phyloP scores from a whole-genome alignment of 2,329 filamentous ascomycete species.

The Xylariaceae sp. region DNA sequence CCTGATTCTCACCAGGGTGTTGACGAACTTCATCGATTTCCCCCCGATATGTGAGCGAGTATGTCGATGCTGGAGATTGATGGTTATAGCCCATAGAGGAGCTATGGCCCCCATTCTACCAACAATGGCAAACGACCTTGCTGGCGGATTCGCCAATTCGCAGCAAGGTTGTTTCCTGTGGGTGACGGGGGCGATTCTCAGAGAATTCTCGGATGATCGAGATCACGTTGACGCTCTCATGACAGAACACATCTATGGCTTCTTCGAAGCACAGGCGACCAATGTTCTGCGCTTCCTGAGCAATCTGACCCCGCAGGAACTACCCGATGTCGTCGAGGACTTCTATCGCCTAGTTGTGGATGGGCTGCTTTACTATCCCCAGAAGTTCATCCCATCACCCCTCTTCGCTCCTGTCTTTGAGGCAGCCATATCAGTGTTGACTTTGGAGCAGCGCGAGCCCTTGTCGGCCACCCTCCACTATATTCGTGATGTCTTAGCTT shows the following conservation, averaged over 20 bases:
- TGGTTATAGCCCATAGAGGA: slow-evolving; percentile 92
- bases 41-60: slow-evolving; percentile 87
- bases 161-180: slow-evolving; percentile 97
- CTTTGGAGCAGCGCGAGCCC: slow-evolving; percentile 85
- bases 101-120: slow-evolving; percentile 81
- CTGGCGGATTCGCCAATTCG: slow-evolving; percentile 76
- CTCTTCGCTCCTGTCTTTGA: slow-evolving; percentile 80
- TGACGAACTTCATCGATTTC: slow-evolving; percentile 81
- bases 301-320: slow-evolving; percentile 66
- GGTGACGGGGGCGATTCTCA: slow-evolving; percentile 90
- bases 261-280: slow-evolving; percentile 90
- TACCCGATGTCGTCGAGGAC: slow-evolving; percentile 85
- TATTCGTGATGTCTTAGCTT: slow-evolving; percentile 82
- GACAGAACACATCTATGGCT: slow-evolving; percentile 81
- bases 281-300: slow-evolving; percentile 86
- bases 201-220: slow-evolving; percentile 88
- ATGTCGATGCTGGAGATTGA: slow-evolving; percentile 92
- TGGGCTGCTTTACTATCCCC: slow-evolving; percentile 86
- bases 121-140: slow-evolving; percentile 81
- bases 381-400: slow-evolving; percentile 71
- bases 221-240: slow-evolving; percentile 79
- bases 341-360: slow-evolving; percentile 93
- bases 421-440: slow-evolving; percentile 79
- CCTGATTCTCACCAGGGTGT: slow-evolving; percentile 76
- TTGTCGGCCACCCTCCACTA: slow-evolving; percentile 90